phyloP scores from a whole-genome alignment of 2,329 filamentous ascomycete genomes.

The Aspergillus texensis region DNA sequence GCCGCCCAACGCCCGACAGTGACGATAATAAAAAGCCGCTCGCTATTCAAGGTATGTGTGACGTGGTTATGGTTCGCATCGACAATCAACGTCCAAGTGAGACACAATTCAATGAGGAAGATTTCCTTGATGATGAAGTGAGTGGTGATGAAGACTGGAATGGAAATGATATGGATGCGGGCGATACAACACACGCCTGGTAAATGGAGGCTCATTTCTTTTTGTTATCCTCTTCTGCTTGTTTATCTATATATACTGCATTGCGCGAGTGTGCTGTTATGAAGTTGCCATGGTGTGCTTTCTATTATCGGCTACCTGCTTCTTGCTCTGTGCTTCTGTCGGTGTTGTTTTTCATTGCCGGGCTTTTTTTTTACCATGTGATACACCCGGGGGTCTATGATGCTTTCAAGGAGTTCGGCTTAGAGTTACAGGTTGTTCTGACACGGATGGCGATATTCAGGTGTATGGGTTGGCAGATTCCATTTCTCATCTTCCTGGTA shows the following conservation, averaged over 20 bases:
- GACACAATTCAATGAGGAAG: constrained; percentile 58
- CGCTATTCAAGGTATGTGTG: constrained; percentile 59
- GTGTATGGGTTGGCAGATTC: background rate
- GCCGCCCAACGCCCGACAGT: constrained; percentile 11
- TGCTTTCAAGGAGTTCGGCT: background rate
- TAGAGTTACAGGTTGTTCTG: constrained; percentile 1
- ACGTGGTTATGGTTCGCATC: constrained; percentile 61
- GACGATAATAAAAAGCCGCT: constrained; percentile 13
- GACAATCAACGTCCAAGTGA: constrained; percentile 65
- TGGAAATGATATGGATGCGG: constrained; percentile 45
- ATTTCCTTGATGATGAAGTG: constrained; percentile 63
- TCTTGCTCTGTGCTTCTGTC: background rate
- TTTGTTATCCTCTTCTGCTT: background rate
- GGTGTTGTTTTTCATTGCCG: background rate
- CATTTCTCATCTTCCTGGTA: background rate
- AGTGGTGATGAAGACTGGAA: constrained; percentile 67
- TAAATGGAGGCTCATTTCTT: constrained; percentile 5
- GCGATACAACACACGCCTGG: constrained; percentile 26
- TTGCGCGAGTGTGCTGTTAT: background rate
- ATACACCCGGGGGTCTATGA: background rate
- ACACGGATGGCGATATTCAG: background rate
- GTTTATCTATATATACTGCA: background rate
- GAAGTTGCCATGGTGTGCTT: background rate
- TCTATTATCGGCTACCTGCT: background rate
- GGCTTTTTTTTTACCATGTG: background rate